A percentile compares a stretch with the other conserved stretches of the same genome.
Conservation (phyloP, 176 grass and related monocot species). For the Canna indica region DNA sequence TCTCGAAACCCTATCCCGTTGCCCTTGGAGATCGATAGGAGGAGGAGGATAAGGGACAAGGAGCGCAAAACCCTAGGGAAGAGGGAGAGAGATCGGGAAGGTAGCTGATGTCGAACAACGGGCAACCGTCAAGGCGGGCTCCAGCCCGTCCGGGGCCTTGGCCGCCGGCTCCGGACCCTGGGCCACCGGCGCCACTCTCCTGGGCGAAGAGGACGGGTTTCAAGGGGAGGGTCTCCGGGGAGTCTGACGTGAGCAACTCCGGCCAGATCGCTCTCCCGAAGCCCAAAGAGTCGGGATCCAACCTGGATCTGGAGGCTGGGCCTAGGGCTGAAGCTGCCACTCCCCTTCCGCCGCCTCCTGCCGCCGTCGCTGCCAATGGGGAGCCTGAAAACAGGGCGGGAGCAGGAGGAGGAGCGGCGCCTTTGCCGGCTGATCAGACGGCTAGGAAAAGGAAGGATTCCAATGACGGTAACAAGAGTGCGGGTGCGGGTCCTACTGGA, state of each 20-base stretch:
- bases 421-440: constrained; percentile 8
- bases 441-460: constrained; percentile 49
- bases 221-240: constrained; percentile 47
- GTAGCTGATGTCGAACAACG: background rate
- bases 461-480: constrained; percentile 1
- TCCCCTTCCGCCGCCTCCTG: constrained; percentile 28
- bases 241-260: constrained; percentile 42
- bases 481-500: constrained; percentile 30
- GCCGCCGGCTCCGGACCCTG: constrained; percentile 42
- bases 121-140: constrained; percentile 29
- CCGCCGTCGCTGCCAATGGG: constrained; percentile 2
- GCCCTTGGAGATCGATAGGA: background rate
- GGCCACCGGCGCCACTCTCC: constrained; percentile 44
- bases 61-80: background rate
- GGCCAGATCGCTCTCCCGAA: constrained; percentile 40
- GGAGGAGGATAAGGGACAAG: background rate
- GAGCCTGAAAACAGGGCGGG: background rate
- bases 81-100: background rate
- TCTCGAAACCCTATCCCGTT: background rate
- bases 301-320: constrained; percentile 73
- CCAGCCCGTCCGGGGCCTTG: constrained; percentile 44
- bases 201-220: constrained; percentile 90
- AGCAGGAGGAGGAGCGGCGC: background rate
- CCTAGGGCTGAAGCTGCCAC: constrained; percentile 19
- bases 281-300: constrained; percentile 13